Evolutionary conservation across 148 eudicot species (phyloP), one percentile per base, ranked within the genome.

Genomic region (Camellia granthamiana): DNA sequence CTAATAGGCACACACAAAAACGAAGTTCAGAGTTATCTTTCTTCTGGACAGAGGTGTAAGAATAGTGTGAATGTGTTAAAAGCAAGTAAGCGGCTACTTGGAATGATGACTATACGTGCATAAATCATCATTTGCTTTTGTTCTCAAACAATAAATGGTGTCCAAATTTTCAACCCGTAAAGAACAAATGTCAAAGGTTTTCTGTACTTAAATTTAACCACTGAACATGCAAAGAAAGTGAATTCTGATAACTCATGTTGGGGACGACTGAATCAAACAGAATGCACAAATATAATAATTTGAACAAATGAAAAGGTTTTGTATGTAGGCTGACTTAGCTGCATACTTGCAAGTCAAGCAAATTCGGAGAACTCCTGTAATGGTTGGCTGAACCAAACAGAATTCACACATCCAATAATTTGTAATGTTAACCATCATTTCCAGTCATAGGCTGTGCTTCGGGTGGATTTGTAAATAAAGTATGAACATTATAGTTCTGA

Each of bases 1-100:
- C 47, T 47, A 79, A 80, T 52, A 7, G 0, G 61, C 77, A 76
- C 1, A 52, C 74, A 76, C n/a, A 70, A 55, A 42, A n/a, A 56
- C 6, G 6, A 49, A 49, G 52, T 49, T 49, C 52, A 49, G 52
- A 49, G 52, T 49, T 7, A 49, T 49, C 52, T 49, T 49, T 49
- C 52, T 49, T 49, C 52, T 7, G 52, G 7, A 7, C 52, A 49
- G 52, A 49, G 52, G 30, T 73, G 42, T 13, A 58, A 55, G 63
- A 67, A 65, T 7, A 18, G 7, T 49, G 68, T 68, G 6, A 44
- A 72, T 7, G 54, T 10, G 14, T 46, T 59, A 7, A 30, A 60
- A 68, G 62, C 61, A 49, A 49, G 52, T 49, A 63, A 73, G 46
- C n/a, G 51, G 6, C 49, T 51, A 79, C 10, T 6, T 3, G 23